Base-by-base conservation (phyloP, 2,329 filamentous ascomycete species). In the Aspergillus ustus region DNA sequence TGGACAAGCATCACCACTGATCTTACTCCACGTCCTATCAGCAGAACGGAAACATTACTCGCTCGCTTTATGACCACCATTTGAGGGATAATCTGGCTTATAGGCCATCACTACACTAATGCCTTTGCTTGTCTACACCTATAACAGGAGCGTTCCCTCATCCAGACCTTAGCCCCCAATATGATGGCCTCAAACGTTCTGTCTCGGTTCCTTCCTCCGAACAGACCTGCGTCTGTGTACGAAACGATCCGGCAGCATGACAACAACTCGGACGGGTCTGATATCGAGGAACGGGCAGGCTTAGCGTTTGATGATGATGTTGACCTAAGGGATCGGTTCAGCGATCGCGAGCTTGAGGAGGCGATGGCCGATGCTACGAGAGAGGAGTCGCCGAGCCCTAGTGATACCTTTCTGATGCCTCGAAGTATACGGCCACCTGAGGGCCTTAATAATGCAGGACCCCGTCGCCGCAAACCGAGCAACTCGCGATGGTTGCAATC, bases 331-430 rank as follows among this genome's bases (percentile, higher is more conserved):
- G 80, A 80, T 49, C 78, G 77, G 44, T 87, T 84, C 67, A 82
- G 83, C 65, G 83, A 86, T 53, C 81, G 84, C 49, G 84, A 87
- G 68, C 79, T 87, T 28, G 83, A 87, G 61, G 81, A 84, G 53
- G 78, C 85, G 52, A 76, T 87, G 25, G 83, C 81, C 44, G 81
- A 87, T 67, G 81, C 78, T 19, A 76, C 77, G 17, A 77, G 78
- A 25, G 85, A 81, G 66, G 80, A 82, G 22, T 76, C 80, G 63
- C 80, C 77, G 34, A 78, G 75, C 50, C 80, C 79, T 52, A 82
- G 77, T 61, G 75, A 75, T 34, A 73, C 75, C 22, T 79, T 77
- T 63, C 71, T 77, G 57, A 72, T 66, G 57, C 76, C 69, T 53
- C 70, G 67, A 59, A 72, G 66, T 63, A 71, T 70, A 20, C 69